Evolutionary conservation across 2,329 filamentous ascomycete genomes (phyloP), one percentile per base, ranked within the genome.

Genomic region (Colletotrichum simmondsii): DNA sequence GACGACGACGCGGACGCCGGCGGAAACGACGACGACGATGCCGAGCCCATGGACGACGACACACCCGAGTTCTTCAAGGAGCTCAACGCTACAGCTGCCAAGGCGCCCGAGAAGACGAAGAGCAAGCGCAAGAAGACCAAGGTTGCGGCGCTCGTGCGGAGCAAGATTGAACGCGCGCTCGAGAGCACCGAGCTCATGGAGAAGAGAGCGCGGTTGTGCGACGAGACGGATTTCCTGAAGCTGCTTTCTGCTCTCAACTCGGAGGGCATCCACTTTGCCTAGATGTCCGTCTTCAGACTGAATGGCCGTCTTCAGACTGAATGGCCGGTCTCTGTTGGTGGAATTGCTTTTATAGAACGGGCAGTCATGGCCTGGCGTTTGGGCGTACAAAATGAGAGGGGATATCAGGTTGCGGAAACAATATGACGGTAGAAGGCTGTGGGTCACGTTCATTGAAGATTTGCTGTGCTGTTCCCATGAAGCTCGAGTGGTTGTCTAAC

Each of bases 241-340:
- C 82, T 98, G 75, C 83, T 98, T 52, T 88, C 87, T 76, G 93
- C 93, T 2, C 98, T 98, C 83, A 98, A 98, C 81, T 91, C 94
- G 76, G 94, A 97, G 81, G 95, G 95, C 32, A 96, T 98, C 72
- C 96, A 98, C 85, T 98, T 98, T 81, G 93, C 90, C 74, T 95
- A 82, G 86, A 22, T 30, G 12, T 30, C 28, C 19, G 24, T 46
- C 26, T 57, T n/a, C 32, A 10, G 14, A 30, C 16, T 22, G 24
- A 8, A 28, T 16, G 14, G 32, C 32, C 32, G 32, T 46, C 26
- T 57, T n/a, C 32, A 10, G 14, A 30, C 16, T 22, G 24, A 8
- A 28, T 16, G 14, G 32, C 32, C 32, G 32, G 46, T 65, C 11
- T 28, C 46, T 35, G 16, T 32, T 30, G 4, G 7, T 26, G 60